These are phyloP conservation scores for Didymella sp. DNA, from an alignment of 2,329 filamentous ascomycete species.

Conservation along the genomic window DNA sequence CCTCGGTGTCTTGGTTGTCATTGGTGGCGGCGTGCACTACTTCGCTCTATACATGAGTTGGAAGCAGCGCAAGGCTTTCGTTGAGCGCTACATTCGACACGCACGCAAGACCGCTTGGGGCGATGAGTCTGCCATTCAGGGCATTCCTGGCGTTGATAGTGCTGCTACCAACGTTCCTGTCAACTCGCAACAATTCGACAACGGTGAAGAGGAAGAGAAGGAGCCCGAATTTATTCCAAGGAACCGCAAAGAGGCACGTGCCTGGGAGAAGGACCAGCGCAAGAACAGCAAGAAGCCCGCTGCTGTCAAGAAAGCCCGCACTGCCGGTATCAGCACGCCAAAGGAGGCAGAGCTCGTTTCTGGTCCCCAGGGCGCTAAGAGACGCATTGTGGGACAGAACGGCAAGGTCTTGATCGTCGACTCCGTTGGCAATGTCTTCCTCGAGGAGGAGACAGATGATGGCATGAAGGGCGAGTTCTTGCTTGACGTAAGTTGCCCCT, in stretches of 20 bases:
- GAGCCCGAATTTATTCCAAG: slow-evolving; percentile 63
- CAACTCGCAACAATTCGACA: slow-evolving; percentile 40
- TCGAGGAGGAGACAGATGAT: slow-evolving; percentile 91
- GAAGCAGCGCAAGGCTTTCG: slow-evolving; percentile 89
- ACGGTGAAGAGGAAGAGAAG: slow-evolving; percentile 49
- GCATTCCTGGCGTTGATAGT: slow-evolving; percentile 67
- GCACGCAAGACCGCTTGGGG: slow-evolving; percentile 91
- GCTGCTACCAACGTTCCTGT: slow-evolving; percentile 46
- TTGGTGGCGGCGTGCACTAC: slow-evolving; percentile 88
- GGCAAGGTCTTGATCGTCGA: slow-evolving; percentile 95
- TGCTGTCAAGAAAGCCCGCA: slow-evolving; percentile 63
- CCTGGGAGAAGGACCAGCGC: slow-evolving; percentile 84
- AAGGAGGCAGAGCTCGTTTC: slow-evolving; percentile 59
- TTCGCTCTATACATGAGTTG: slow-evolving; percentile 82
- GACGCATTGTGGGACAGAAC: slow-evolving; percentile 90
- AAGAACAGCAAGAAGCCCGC: slow-evolving; percentile 63
- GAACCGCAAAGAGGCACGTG: slow-evolving; percentile 85
- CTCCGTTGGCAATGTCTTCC: slow-evolving; percentile 86
- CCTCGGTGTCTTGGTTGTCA: slow-evolving; percentile 78
- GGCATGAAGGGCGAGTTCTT: slow-evolving; percentile 83
- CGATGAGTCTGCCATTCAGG: slow-evolving; percentile 70
- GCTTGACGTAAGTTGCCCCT: slow-evolving; percentile 73
- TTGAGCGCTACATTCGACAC: slow-evolving; percentile 88
- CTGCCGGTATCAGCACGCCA: slow-evolving; percentile 61
- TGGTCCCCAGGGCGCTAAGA: slow-evolving; percentile 77